Percentiles rank a stretch among this genome's conserved stretches.
Evolutionary conservation across 148 eudicot species (phyloP).

Genomic region (Silene uniflora): DNA sequence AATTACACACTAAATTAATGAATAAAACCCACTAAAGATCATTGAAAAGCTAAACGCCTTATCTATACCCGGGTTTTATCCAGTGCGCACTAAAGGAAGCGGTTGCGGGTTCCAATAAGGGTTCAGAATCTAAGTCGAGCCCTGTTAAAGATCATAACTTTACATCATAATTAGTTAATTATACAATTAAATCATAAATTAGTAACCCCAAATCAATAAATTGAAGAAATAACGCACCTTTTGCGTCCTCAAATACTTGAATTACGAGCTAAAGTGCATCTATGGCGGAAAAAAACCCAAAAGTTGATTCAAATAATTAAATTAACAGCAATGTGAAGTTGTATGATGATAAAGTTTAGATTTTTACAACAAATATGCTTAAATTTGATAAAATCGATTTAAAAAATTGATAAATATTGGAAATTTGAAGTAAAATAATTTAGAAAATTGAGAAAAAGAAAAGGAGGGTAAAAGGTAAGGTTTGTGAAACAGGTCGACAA

Average conservation of each 20-base stretch:
- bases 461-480: neutral
- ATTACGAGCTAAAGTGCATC: constrained; percentile 13
- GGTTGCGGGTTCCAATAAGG: no score
- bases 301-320: neutral
- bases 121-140: neutral
- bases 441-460: neutral
- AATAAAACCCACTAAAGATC: constrained; percentile 1
- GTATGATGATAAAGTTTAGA: neutral
- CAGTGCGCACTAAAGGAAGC: no score
- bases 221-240: constrained; percentile 8
- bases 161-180: neutral
- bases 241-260: neutral
- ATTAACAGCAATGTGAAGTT: neutral
- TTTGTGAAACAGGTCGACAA: neutral
- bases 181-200: constrained; percentile 9
- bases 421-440: neutral
- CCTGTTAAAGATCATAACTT: constrained; percentile 1
- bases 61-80: neutral
- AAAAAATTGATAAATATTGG: neutral
- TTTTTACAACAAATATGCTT: neutral
- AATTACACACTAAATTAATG: neutral
- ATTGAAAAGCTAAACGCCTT: constrained; percentile 6
- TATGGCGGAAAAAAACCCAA: constrained; percentile 1
- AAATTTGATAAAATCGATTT: neutral
- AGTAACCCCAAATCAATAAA: neutral